Conservation (phyloP, 306 rosid genomes). For the Delonix regia region DNA sequence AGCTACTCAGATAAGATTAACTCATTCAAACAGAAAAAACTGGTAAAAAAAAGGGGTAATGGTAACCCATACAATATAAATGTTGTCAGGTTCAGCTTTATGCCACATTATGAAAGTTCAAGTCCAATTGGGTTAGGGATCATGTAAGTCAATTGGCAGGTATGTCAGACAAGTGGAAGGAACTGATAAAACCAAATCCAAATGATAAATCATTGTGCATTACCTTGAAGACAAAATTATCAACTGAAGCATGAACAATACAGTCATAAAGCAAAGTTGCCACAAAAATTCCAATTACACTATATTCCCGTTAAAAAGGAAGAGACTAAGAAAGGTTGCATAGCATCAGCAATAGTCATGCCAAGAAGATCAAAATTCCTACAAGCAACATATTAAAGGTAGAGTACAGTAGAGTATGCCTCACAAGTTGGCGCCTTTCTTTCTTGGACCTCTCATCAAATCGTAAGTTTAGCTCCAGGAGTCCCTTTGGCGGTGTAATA, state of each 20-base stretch:
- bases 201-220: slow-evolving; percentile 18
- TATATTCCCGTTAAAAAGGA: slow-evolving; percentile 3
- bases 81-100: neutral
- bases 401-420: slow-evolving; percentile 61
- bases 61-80: slow-evolving; percentile 24
- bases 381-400: slow-evolving; percentile 36
- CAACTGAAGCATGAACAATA: neutral
- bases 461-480: slow-evolving; percentile 79
- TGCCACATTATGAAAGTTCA: slow-evolving; percentile 19
- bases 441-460: slow-evolving; percentile 86
- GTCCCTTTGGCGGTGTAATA: slow-evolving; percentile 95
- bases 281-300: neutral
- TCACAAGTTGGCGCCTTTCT: slow-evolving; percentile 96
- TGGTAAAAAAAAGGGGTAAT: slow-evolving; percentile 15
- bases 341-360: slow-evolving; percentile 10
- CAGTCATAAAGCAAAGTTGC: slow-evolving; percentile 13
- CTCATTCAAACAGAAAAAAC: neutral
- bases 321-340: slow-evolving; percentile 19
- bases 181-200: neutral
- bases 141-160: slow-evolving; percentile 9
- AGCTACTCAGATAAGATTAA: slow-evolving; percentile 17
- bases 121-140: slow-evolving; percentile 6
- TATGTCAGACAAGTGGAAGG: slow-evolving; percentile 19
- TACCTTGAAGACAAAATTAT: neutral
- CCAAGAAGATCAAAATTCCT: neutral